These are phyloP conservation scores for Mediolabrus comicus DNA, from an alignment of 108 stramenopile genomes.

Conservation along the genomic window DNA sequence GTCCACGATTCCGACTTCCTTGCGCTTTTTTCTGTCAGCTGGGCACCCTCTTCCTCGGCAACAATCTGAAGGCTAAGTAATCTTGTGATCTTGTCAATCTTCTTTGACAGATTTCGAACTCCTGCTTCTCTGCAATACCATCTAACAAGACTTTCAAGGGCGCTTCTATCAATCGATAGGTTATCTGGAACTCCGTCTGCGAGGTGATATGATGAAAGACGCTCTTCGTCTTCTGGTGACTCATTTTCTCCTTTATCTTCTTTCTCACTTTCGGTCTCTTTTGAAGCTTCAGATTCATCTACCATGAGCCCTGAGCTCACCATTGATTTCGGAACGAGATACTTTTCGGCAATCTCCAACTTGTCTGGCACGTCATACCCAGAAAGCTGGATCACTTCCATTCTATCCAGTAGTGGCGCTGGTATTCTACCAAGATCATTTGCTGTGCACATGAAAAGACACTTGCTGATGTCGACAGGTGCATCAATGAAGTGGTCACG, in stretches of 20 bases:
- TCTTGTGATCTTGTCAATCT: constrained; percentile 93
- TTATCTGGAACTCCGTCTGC: constrained; percentile 64
- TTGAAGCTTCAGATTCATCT: constrained; percentile 39
- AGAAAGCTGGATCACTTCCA: constrained; percentile 96
- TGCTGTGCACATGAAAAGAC: constrained; percentile 98
- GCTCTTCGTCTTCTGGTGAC: neutral
- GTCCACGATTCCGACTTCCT: constrained; percentile 73
- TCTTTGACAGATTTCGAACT: constrained; percentile 94
- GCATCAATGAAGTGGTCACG: constrained; percentile 97
- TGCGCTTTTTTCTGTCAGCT: constrained; percentile 72
- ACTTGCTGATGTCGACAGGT: constrained; percentile 95
- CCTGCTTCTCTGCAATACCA: constrained; percentile 99
- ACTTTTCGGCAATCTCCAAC: constrained; percentile 93
- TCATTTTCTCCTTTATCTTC: constrained; percentile 10
- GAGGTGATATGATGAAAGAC: constrained; percentile 43
- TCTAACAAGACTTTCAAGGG: constrained; percentile 89
- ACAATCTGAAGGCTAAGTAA: constrained; percentile 88
- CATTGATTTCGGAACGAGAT: constrained; percentile 94
- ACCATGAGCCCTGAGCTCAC: constrained; percentile 83
- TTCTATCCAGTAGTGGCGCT: constrained; percentile 94
- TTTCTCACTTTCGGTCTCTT: constrained; percentile 25
- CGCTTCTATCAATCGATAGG: constrained; percentile 67
- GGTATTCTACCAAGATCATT: constrained; percentile 94
- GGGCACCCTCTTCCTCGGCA: constrained; percentile 78
- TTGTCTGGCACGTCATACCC: constrained; percentile 98